Evolutionary conservation across 2,329 filamentous ascomycete species (phyloP).

Genomic region (Dactylellina parvicollis): DNA sequence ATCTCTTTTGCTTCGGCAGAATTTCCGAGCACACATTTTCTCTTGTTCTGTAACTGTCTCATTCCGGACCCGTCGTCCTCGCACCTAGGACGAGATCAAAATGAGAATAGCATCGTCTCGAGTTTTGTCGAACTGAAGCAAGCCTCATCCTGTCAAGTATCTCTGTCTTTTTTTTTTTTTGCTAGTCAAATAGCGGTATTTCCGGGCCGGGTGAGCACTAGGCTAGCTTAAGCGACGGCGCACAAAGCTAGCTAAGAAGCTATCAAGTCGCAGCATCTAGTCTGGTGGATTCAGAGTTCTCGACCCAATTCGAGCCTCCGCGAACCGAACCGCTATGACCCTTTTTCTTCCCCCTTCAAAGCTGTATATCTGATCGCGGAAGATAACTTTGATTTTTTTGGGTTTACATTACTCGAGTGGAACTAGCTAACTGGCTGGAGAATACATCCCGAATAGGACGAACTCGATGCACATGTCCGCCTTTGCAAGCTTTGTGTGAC

Average conservation of each 20-base stretch:
- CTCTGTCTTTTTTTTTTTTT: not conserved
- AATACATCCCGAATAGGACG: too few species aligned
- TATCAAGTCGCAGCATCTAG: not conserved
- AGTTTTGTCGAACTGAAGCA: not conserved
- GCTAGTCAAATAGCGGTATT: slow-evolving; percentile 43
- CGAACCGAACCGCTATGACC: slow-evolving; percentile 28
- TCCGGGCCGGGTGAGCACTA: slow-evolving; percentile 26
- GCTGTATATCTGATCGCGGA: slow-evolving; percentile 5
- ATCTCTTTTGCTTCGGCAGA: too few species aligned
- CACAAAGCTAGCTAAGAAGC: not conserved
- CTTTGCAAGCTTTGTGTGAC: too few species aligned
- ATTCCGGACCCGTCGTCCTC: too few species aligned
- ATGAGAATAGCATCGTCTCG: slow-evolving; percentile 12
- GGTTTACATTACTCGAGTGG: not conserved
- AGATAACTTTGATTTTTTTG: not conserved
- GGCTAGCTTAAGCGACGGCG: slow-evolving; percentile 40
- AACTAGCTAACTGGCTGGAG: too few species aligned
- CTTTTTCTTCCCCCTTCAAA: not conserved
- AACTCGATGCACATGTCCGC: too few species aligned
- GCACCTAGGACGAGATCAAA: not conserved
- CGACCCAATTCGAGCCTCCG: not conserved
- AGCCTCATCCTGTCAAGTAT: not conserved
- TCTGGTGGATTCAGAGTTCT: not conserved
- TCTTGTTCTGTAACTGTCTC: too few species aligned
- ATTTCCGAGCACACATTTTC: too few species aligned